Percentiles rank a stretch among this genome's conserved stretches.
phyloP scores from a whole-genome alignment of 768 basidiomycete genomes.

The Clitopilus passeckerianus region DNA sequence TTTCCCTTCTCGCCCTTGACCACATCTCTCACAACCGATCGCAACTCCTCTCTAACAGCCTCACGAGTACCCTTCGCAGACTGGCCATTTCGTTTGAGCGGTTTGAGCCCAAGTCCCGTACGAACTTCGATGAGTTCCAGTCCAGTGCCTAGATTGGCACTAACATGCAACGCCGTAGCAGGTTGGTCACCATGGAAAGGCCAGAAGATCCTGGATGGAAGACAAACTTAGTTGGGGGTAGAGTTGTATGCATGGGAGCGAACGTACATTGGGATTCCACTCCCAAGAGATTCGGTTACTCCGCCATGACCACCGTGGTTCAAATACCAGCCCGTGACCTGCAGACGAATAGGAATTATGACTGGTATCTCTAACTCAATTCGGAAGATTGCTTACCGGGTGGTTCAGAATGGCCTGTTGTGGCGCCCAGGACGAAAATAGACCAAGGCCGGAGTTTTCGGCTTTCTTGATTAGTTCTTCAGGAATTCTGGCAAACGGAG shows the following conservation, averaged over 20 bases:
- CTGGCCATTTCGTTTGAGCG: conserved; percentile 4
- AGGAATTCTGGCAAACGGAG: conserved; percentile 8
- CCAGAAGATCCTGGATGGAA: conserved; percentile 14
- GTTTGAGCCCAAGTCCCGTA: conserved; percentile 11
- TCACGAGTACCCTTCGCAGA: conserved; percentile 10
- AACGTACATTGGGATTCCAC: conserved; percentile 17
- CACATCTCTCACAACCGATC: conserved; percentile 2
- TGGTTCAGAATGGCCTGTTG: conserved; percentile 18
- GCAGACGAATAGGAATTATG: not conserved
- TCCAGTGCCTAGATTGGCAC: conserved; percentile 11
- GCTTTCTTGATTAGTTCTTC: conserved; percentile 3
- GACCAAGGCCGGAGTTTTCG: conserved; percentile 10
- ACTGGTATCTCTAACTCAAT: not conserved
- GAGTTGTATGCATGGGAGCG: not conserved
- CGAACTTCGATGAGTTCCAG: conserved; percentile 17
- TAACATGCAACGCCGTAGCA: conserved; percentile 8
- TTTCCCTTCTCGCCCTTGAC: conserved; percentile 8
- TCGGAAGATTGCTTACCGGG: conserved; percentile 3
- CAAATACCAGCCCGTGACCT: conserved; percentile 19
- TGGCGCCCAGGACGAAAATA: conserved; percentile 13
- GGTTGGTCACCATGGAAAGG: conserved; percentile 17
- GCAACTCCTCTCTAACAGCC: conserved; percentile 10
- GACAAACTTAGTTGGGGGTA: not conserved
- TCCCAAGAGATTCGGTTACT: conserved; percentile 14
- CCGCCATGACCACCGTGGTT: conserved; percentile 16